These are phyloP conservation scores for Apiospora aurea DNA, from an alignment of 2,329 filamentous ascomycete genomes.

Conservation along the genomic window DNA sequence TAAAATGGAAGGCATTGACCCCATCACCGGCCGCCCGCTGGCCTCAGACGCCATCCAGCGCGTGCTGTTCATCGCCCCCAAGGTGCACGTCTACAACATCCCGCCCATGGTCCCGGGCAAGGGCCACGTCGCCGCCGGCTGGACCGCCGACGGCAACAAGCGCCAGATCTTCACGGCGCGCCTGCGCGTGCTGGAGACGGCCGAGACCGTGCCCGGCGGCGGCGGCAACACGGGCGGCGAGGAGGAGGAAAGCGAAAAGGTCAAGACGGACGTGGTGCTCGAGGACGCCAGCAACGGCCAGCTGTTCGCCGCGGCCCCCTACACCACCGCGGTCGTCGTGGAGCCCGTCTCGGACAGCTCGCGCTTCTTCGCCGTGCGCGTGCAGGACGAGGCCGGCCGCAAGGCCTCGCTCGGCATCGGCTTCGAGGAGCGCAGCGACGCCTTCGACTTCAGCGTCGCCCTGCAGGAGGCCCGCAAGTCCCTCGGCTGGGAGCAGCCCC, in stretches of 20 bases:
- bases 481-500: constrained; percentile 62
- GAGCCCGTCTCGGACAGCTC: constrained; percentile 81
- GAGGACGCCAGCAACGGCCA: constrained; percentile 77
- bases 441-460: constrained; percentile 84
- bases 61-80: constrained; percentile 77
- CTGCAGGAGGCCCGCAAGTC: constrained; percentile 80
- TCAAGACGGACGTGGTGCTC: constrained; percentile 79
- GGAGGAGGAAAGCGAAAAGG: constrained; percentile 50
- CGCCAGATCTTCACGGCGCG: constrained; percentile 87
- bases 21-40: constrained; percentile 71
- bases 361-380: constrained; percentile 84
- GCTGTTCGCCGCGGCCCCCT: constrained; percentile 85
- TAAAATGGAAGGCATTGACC: constrained; percentile 71
- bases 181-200: constrained; percentile 79
- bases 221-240: not conserved
- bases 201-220: constrained; percentile 54
- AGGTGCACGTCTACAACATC: constrained; percentile 87
- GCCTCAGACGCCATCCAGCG: constrained; percentile 83
- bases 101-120: constrained; percentile 79
- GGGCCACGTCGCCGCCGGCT: constrained; percentile 78
- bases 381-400: constrained; percentile 76
- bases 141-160: constrained; percentile 74
- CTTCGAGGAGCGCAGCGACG: constrained; percentile 85
- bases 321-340: constrained; percentile 69
- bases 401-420: constrained; percentile 85